These are phyloP conservation scores for Aspergillus uvarum DNA, from an alignment of 2,329 filamentous ascomycete genomes.

Conservation along the genomic window DNA sequence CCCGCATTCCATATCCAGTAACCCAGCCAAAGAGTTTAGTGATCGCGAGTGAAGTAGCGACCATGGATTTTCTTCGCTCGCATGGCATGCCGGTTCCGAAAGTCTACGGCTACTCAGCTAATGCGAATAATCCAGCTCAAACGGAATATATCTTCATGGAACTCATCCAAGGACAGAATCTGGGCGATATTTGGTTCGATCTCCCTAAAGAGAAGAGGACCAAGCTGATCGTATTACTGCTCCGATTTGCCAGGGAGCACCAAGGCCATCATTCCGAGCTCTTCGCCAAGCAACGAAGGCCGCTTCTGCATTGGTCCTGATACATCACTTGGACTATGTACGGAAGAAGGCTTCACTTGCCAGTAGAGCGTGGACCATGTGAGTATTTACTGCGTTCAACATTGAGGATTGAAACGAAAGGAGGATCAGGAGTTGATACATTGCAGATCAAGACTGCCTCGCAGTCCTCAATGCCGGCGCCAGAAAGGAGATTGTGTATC, in stretches of 20 bases:
- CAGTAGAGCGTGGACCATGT: slow-evolving; percentile 9
- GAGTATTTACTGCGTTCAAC: neutral
- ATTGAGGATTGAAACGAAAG: neutral
- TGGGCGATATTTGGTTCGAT: neutral
- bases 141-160: neutral
- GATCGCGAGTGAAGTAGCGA: neutral
- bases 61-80: neutral
- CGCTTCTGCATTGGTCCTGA: slow-evolving; percentile 9
- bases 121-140: neutral
- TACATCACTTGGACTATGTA: slow-evolving; percentile 2
- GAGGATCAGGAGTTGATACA: neutral
- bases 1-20: neutral
- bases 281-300: neutral
- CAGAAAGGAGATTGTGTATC: slow-evolving; percentile 19
- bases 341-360: neutral
- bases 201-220: neutral
- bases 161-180: neutral
- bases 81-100: neutral
- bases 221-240: neutral
- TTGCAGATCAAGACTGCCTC: neutral
- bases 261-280: neutral
- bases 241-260: neutral
- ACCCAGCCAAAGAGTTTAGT: neutral
- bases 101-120: no score
- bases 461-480: slow-evolving; percentile 15